Conservation (phyloP, 257 asterid genomes). For the Lithospermum erythrorhizon region DNA sequence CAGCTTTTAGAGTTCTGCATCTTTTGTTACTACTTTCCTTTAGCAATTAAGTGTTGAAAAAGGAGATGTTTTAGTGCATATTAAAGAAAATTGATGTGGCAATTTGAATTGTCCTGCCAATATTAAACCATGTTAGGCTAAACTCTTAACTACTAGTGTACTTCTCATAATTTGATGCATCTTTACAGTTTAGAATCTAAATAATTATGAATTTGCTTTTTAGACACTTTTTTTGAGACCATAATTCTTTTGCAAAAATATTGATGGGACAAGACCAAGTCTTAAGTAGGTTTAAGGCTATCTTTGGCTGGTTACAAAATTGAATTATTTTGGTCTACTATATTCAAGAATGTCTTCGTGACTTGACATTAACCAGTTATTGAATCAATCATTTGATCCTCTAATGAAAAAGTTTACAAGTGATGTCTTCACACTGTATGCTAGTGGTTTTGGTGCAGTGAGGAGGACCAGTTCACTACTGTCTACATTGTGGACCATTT, state of each 20-base stretch:
- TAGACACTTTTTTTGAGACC: slow-evolving; percentile 3
- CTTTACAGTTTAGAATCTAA: slow-evolving; percentile 20
- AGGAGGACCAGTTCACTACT: slow-evolving; percentile 35
- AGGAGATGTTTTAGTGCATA: too few species aligned
- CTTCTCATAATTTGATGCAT: slow-evolving; percentile 18
- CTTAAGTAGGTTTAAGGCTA: slow-evolving; percentile 4
- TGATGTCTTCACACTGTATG: slow-evolving; percentile 35
- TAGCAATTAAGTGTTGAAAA: too few species aligned
- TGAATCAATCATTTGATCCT: slow-evolving; percentile 59
- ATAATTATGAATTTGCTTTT: slow-evolving; percentile 18
- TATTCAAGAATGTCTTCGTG: slow-evolving; percentile 37
- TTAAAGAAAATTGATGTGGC: slow-evolving; percentile 1
- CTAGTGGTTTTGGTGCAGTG: slow-evolving; percentile 27
- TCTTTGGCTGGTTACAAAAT: slow-evolving; percentile 5
- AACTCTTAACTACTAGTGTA: slow-evolving; percentile 18
- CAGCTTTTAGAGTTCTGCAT: too few species aligned
- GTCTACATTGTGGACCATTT: slow-evolving; percentile 35
- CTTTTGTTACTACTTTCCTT: too few species aligned
- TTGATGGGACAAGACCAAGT: slow-evolving; percentile 11
- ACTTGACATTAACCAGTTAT: slow-evolving; percentile 41
- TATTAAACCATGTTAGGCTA: slow-evolving; percentile 16
- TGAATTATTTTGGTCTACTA: slow-evolving; percentile 11
- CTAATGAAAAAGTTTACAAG: slow-evolving; percentile 28
- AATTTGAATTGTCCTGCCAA: background rate
- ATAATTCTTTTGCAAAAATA: slow-evolving; percentile 14